Evolutionary conservation across 2,329 filamentous ascomycete species (phyloP).

Genomic region (Ophiocordyceps camponoti-rufipedis): DNA sequence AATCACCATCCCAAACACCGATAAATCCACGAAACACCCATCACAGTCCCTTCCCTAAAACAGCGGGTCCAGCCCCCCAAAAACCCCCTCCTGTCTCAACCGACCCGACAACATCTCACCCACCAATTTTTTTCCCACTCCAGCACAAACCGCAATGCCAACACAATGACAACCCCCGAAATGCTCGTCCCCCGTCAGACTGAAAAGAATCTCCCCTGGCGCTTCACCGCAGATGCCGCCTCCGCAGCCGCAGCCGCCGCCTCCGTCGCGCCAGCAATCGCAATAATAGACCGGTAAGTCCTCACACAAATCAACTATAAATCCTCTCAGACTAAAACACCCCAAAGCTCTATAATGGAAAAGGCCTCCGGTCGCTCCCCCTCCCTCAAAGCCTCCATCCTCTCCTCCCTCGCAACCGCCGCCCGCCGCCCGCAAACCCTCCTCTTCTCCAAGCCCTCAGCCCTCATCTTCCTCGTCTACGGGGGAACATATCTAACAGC

Average conservation of each 20-base stretch:
- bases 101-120: too few relatives aligned
- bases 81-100: too few relatives aligned
- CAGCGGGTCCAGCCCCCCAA: too few relatives aligned
- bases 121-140: too few relatives aligned
- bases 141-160: background rate
- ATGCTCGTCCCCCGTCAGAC: conserved; percentile 43
- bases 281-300: conserved; percentile 48
- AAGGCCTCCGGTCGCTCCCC: conserved; percentile 51
- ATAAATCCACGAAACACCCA: too few relatives aligned
- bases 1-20: too few relatives aligned
- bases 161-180: background rate
- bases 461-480: conserved; percentile 58
- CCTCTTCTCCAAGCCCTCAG: conserved; percentile 47
- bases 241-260: conserved; percentile 55
- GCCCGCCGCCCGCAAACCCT: conserved; percentile 40
- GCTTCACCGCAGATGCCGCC: conserved; percentile 48
- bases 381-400: conserved; percentile 40
- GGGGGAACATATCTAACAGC: conserved; percentile 79
- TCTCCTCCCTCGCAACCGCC: conserved; percentile 35
- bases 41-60: too few relatives aligned
- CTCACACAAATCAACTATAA: too few relatives aligned
- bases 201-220: conserved; percentile 43
- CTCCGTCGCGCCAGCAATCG: conserved; percentile 68
- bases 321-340: too few relatives aligned
- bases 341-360: conserved; percentile 67